phyloP scores from a whole-genome alignment of 164 flowering plant species.

The Paratinospora sagittata region DNA sequence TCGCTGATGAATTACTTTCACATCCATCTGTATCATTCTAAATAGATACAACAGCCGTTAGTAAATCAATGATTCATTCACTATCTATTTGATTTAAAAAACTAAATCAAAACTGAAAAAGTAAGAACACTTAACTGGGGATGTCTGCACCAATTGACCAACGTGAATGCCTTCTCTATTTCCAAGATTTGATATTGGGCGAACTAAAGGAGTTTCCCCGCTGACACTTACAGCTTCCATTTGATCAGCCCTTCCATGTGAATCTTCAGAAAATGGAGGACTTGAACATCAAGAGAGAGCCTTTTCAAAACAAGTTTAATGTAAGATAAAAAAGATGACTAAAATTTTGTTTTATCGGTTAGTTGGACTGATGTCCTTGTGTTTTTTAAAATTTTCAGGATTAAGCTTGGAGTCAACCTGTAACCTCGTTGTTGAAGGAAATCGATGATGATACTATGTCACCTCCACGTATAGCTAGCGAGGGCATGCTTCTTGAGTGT shows the following conservation, averaged over 20 bases:
- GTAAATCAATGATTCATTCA: neutral
- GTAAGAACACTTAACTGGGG: constrained; percentile 39
- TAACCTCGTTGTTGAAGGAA: constrained; percentile 24
- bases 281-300: constrained; percentile 30
- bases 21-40: constrained; percentile 41
- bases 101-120: neutral
- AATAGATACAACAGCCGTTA: constrained; percentile 19
- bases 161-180: constrained; percentile 12
- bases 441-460: constrained; percentile 15
- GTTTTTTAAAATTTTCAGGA: neutral
- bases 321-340: constrained; percentile 15
- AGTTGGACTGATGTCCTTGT: neutral
- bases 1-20: constrained; percentile 24
- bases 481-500: constrained; percentile 16
- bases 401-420: constrained; percentile 43
- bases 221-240: constrained; percentile 16
- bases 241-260: constrained; percentile 19
- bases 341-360: neutral
- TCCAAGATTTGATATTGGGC: constrained; percentile 12
- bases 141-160: constrained; percentile 16
- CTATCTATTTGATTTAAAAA: neutral
- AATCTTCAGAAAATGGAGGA: constrained; percentile 42
- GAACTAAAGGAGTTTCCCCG: constrained; percentile 14
- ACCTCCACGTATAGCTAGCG: constrained; percentile 11
- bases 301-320: constrained; percentile 21